These are phyloP conservation scores for Sporothrix curviconia DNA, from an alignment of 2,329 filamentous ascomycete species.

Conservation along the genomic window DNA sequence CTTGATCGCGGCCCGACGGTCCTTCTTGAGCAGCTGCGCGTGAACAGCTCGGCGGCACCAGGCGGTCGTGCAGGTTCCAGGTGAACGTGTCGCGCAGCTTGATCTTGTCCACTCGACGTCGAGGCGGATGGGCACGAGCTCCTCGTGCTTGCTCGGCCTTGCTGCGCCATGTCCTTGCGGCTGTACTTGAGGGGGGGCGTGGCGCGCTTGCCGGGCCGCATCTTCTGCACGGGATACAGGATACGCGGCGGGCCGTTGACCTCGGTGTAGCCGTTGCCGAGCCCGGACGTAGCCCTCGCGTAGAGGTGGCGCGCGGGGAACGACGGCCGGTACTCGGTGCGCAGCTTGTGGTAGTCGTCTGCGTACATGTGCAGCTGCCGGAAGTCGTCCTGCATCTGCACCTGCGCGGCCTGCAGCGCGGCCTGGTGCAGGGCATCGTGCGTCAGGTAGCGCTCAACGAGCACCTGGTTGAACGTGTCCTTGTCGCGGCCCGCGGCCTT, in stretches of 20 bases:
- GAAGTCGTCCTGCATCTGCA: slow-evolving; percentile 41
- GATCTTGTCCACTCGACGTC: slow-evolving; percentile 95
- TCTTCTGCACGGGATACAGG: slow-evolving; percentile 72
- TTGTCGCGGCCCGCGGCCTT: slow-evolving; percentile 40
- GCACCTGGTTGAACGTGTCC: slow-evolving; percentile 47
- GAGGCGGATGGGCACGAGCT: slow-evolving; percentile 81
- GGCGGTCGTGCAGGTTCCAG: slow-evolving; percentile 92
- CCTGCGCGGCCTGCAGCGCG: slow-evolving; percentile 47
- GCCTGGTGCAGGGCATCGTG: slow-evolving; percentile 50
- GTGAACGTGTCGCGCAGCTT: slow-evolving; percentile 96
- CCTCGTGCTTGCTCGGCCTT: slow-evolving; percentile 87
- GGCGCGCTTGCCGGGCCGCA: slow-evolving; percentile 68
- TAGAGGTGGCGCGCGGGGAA: slow-evolving; percentile 54
- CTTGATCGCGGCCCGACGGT: slow-evolving; percentile 74
- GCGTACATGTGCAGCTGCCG: slow-evolving; percentile 52
- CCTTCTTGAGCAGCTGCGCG: slow-evolving; percentile 91
- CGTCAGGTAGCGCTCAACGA: slow-evolving; percentile 48
- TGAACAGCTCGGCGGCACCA: slow-evolving; percentile 77
- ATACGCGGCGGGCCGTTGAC: slow-evolving; percentile 59
- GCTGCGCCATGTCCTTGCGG: slow-evolving; percentile 72
- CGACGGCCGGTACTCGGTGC: slow-evolving; percentile 47
- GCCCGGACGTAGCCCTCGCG: slow-evolving; percentile 78
- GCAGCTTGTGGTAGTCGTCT: slow-evolving; percentile 61
- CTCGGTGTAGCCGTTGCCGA: slow-evolving; percentile 81
- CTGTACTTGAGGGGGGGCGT: slow-evolving; percentile 66